Evolutionary conservation across 2,329 filamentous ascomycete species (phyloP), one percentile per base, ranked within the genome.

Genomic region (Pseudogymnoascus sp.): DNA sequence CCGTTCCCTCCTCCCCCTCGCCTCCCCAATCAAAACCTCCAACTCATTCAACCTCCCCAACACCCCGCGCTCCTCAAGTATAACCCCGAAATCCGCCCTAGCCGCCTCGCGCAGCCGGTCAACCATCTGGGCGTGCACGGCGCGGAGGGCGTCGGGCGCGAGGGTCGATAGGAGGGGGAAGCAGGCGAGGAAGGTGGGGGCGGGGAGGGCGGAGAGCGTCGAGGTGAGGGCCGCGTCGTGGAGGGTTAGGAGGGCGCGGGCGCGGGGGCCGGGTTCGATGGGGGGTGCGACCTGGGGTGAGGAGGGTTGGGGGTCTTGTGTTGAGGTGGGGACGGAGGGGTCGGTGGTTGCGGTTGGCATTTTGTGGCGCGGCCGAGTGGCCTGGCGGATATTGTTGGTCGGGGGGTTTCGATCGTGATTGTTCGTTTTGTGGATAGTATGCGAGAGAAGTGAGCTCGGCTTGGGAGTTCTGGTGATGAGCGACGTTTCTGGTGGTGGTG

Each of bases 111-210:
- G 76, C 65, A 88, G 72, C 67, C 82, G 77, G 12, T 79, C 79
- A 10, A 85, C 80, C 81, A 88, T 84, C 70, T 83, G 81, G 62
- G 74, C 73, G 75, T 86, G 84, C 42, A 87, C 80, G 67, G 80
- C 78, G 66, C 76, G 76, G 69, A 88, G 76, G 38, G 81, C 78
- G 6, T 73, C 75, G 23, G 82, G 81, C 18, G 83, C 79, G 65
- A 78, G 75, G 40, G 74, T 71, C 16, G 82, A 79, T n/a, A 87
- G 77, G 18, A 81, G 84, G 46, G 85, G 85, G 72, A 85, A 88
- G 74, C 85, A 88, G 1, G 80, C 77, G 1, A 81, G 80, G 68
- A 88, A 82, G 71, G 84, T 84, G 59, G 81, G 78, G 75, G 80
- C 84, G 66, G 75, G 79, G 62, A 87, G 77, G 70, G 82, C 81